phyloP scores from a whole-genome alignment of 2,329 filamentous ascomycete species.

The Alternaria gaisen region DNA sequence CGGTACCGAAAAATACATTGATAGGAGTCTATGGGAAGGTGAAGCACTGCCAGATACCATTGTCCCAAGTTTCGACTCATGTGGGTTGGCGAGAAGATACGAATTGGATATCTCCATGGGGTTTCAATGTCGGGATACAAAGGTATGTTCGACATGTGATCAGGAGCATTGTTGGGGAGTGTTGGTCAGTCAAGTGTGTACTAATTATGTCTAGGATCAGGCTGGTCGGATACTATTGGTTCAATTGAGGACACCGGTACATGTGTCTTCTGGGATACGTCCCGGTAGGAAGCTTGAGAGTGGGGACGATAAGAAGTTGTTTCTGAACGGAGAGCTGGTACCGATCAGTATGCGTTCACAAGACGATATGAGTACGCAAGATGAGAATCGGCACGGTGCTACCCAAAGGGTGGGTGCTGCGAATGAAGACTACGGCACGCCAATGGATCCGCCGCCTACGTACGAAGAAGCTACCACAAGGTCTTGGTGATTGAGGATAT shows the following conservation, averaged over 20 bases:
- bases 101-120: slow-evolving; percentile 26
- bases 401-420: too few relatives aligned
- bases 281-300: not conserved
- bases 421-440: too few relatives aligned
- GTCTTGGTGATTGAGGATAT: too few relatives aligned
- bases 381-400: too few relatives aligned
- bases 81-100: slow-evolving; percentile 26
- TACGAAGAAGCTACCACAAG: too few relatives aligned
- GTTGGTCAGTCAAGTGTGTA: too few relatives aligned
- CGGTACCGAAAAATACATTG: slow-evolving; percentile 7
- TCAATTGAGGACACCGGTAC: slow-evolving; percentile 20
- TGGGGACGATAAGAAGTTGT: not conserved
- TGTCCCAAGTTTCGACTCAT: slow-evolving; percentile 21
- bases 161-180: too few relatives aligned
- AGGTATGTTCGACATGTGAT: slow-evolving; percentile 1
- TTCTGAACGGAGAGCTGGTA: too few relatives aligned
- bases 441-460: too few relatives aligned
- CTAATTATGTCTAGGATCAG: slow-evolving; percentile 5
- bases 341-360: too few relatives aligned
- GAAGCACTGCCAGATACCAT: slow-evolving; percentile 10
- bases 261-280: slow-evolving; percentile 18
- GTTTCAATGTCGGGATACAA: slow-evolving; percentile 19
- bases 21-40: slow-evolving; percentile 14
- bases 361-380: too few relatives aligned
- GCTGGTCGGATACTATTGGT: slow-evolving; percentile 23